A percentile compares a stretch with the other conserved stretches of the same genome.
phyloP scores from a whole-genome alignment of 441 rosid genomes.

The Aleurites moluccanus region DNA sequence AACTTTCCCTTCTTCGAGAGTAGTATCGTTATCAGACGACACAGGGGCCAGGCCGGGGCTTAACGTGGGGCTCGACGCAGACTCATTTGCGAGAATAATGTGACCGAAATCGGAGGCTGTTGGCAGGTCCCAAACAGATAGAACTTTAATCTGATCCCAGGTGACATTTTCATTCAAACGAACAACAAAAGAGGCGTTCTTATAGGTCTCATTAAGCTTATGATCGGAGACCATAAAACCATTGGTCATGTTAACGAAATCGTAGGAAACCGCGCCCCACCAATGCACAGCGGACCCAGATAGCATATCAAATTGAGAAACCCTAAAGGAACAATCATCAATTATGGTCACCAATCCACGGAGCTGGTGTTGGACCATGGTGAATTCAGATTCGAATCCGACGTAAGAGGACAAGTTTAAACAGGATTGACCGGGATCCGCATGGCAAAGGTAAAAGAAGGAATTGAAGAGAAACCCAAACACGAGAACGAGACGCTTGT shows the following conservation, averaged over 20 bases:
- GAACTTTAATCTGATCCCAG: constrained; percentile 63
- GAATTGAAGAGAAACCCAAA: constrained; percentile 36
- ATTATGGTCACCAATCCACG: constrained; percentile 64
- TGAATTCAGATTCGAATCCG: constrained; percentile 63
- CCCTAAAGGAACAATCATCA: constrained; percentile 82
- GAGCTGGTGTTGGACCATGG: constrained; percentile 85
- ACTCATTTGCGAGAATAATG: constrained; percentile 47
- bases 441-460: constrained; percentile 33
- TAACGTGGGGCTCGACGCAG: constrained; percentile 29
- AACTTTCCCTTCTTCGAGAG: constrained; percentile 20
- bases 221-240: constrained; percentile 75
- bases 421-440: constrained; percentile 54
- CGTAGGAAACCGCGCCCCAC: constrained; percentile 65
- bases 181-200: constrained; percentile 59
- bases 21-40: constrained; percentile 30
- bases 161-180: constrained; percentile 48
- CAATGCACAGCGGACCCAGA: constrained; percentile 73
- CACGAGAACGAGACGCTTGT: constrained; percentile 31
- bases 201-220: constrained; percentile 60
- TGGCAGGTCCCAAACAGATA: constrained; percentile 73
- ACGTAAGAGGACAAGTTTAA: constrained; percentile 52
- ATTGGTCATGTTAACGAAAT: constrained; percentile 59
- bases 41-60: constrained; percentile 37
- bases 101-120: constrained; percentile 88
- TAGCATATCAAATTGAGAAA: constrained; percentile 81